A percentile compares a stretch with the other conserved stretches of the same genome.
These are phyloP conservation scores for Zancudomyces culisetae DNA, from an alignment of 371 early-diverging fungal species.

Conservation along the genomic window DNA sequence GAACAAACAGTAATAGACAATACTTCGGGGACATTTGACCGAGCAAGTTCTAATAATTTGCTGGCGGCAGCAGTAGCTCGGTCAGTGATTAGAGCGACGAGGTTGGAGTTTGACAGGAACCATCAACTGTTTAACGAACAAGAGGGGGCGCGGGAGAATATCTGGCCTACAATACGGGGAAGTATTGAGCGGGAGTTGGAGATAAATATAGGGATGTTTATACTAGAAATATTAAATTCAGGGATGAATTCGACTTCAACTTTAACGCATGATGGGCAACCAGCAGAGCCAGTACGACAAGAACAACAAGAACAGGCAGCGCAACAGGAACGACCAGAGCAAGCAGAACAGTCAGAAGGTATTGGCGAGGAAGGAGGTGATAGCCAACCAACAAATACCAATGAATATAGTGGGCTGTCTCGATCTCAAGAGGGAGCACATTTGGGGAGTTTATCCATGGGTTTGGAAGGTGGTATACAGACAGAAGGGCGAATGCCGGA, in stretches of 20 bases:
- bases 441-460: too few species aligned
- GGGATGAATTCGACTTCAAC: too few species aligned
- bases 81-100: background rate
- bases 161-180: conserved; percentile 2
- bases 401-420: background rate
- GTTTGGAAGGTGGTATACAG: too few species aligned
- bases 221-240: conserved; percentile 1
- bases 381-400: background rate
- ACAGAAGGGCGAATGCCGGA: background rate
- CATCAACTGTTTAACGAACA: background rate
- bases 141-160: background rate
- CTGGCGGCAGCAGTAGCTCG: conserved; percentile 2
- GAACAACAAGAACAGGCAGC: background rate
- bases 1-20: background rate
- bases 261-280: too few species aligned
- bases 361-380: background rate
- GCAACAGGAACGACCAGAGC: background rate
- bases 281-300: background rate
- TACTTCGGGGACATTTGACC: background rate
- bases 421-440: background rate
- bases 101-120: conserved; percentile 3
- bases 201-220: background rate
- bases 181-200: background rate
- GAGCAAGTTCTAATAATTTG: background rate
- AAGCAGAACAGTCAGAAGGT: background rate